A percentile compares a stretch with the other conserved stretches of the same genome.
These are phyloP conservation scores for Rosa rugosa DNA, from an alignment of 306 rosid genomes.

Conservation along the genomic window DNA sequence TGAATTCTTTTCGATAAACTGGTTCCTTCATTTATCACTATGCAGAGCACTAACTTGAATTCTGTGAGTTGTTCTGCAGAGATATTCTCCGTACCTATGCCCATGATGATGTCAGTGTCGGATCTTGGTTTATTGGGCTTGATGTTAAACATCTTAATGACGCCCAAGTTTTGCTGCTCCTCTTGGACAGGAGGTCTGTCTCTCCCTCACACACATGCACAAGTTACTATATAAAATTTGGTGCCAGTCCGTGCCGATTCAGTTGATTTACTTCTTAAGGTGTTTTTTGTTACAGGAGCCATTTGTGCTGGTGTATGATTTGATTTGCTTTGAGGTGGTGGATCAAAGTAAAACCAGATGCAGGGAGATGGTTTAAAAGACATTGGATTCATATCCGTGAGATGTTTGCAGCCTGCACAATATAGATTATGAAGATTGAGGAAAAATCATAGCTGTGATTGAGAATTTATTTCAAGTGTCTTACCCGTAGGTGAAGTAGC, in stretches of 20 bases:
- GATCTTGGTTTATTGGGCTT: constrained; percentile 98
- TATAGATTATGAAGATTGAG: not conserved
- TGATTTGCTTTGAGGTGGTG: constrained; percentile 16
- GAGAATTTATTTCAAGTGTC: not conserved
- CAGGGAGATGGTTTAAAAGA: constrained; percentile 20
- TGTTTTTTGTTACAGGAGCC: constrained; percentile 58
- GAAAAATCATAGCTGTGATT: not conserved
- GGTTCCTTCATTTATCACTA: constrained; percentile 26
- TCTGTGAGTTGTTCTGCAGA: constrained; percentile 46
- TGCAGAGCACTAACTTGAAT: constrained; percentile 28
- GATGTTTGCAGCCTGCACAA: constrained; percentile 6
- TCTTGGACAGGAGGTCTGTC: constrained; percentile 82
- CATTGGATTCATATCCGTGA: constrained; percentile 5
- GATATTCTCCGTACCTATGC: constrained; percentile 73
- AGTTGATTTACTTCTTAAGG: constrained; percentile 22
- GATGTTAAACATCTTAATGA: constrained; percentile 77
- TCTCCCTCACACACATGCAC: not conserved
- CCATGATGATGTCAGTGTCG: too few species aligned
- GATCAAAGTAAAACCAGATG: constrained; percentile 14
- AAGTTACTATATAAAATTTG: not conserved
- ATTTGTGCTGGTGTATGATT: constrained; percentile 92
- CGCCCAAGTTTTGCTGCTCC: constrained; percentile 82
- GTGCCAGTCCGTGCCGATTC: not conserved
- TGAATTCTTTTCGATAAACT: not conserved
- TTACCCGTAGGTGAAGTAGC: constrained; percentile 7